Conservation (phyloP, 1,284 basidiomycete genomes). For the Cryptococcus floricola region DNA sequence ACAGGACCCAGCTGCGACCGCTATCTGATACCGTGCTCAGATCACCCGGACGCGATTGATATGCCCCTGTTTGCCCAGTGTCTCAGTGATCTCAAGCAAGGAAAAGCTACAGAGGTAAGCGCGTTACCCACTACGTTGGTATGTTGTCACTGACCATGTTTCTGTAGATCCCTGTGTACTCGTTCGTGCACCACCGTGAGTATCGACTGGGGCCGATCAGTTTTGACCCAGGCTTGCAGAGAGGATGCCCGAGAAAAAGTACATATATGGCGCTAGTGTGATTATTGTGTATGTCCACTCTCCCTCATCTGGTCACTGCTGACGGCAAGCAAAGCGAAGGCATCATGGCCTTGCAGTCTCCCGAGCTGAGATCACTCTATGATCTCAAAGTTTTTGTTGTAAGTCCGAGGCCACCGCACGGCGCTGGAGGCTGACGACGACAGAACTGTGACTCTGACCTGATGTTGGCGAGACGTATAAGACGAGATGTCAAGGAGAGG, state of each 20-base stretch:
- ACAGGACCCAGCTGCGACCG: not conserved
- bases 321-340: slow-evolving; percentile 58
- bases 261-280: slow-evolving; percentile 92
- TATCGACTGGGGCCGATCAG: not conserved
- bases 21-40: slow-evolving; percentile 38
- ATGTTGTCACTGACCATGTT: not conserved
- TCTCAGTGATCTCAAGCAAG: slow-evolving; percentile 74
- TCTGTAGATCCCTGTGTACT: slow-evolving; percentile 77
- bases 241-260: slow-evolving; percentile 75
- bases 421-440: not conserved
- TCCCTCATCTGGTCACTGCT: slow-evolving; percentile 44
- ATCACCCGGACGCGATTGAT: slow-evolving; percentile 90
- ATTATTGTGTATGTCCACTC: slow-evolving; percentile 64
- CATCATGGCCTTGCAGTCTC: slow-evolving; percentile 83
- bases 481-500: slow-evolving; percentile 81
- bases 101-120: slow-evolving; percentile 53
- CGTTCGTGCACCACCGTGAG: slow-evolving; percentile 76
- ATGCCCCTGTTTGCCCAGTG: slow-evolving; percentile 82
- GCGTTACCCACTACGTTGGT: not conserved
- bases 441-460: slow-evolving; percentile 81
- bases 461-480: slow-evolving; percentile 91
- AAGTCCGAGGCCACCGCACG: not conserved
- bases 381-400: slow-evolving; percentile 73
- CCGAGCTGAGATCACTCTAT: slow-evolving; percentile 71
- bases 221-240: slow-evolving; percentile 44